Evolutionary conservation across 495 filamentous ascomycete species (phyloP).

Genomic region (Polyplosphaeria fusca): DNA sequence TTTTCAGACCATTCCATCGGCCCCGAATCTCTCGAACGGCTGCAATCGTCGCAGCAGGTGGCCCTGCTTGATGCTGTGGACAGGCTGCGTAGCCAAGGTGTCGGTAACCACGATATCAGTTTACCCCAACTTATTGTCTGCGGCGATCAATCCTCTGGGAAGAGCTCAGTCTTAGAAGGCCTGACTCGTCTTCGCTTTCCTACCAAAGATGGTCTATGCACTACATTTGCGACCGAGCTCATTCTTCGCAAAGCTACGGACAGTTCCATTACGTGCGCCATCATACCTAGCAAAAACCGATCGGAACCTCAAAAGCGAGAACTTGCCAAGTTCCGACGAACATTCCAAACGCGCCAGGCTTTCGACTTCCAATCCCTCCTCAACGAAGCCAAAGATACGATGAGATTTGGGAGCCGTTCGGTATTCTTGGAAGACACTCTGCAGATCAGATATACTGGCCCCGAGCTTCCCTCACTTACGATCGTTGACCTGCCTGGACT

Average conservation of each 20-base stretch:
- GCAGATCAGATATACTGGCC: constrained; percentile 22
- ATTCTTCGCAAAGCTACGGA: constrained; percentile 42
- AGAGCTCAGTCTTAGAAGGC: constrained; percentile 71
- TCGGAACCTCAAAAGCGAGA: constrained; percentile 23
- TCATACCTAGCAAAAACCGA: constrained; percentile 35
- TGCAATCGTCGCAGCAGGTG: constrained; percentile 32
- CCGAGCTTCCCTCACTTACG: constrained; percentile 20
- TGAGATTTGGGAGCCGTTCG: constrained; percentile 10
- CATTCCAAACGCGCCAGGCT: constrained; percentile 17
- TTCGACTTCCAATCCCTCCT: constrained; percentile 34
- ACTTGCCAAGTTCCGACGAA: constrained; percentile 32
- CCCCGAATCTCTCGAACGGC: constrained; percentile 32
- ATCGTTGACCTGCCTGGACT: constrained; percentile 26
- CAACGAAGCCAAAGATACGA: constrained; percentile 31
- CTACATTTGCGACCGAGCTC: constrained; percentile 66
- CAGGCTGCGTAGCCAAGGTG: constrained; percentile 52
- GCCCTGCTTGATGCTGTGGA: constrained; percentile 58
- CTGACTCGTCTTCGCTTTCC: constrained; percentile 69
- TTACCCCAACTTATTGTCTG: constrained; percentile 71
- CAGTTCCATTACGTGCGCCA: constrained; percentile 16
- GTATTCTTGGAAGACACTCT: constrained; percentile 16
- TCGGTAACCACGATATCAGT: constrained; percentile 51
- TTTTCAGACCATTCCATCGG: too few species aligned
- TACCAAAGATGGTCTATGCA: constrained; percentile 59
- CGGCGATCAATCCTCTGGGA: constrained; percentile 68